Evolutionary conservation across 2,329 filamentous ascomycete species (phyloP), one percentile per base, ranked within the genome.

Genomic region (Ascochyta viciae-villosae): DNA sequence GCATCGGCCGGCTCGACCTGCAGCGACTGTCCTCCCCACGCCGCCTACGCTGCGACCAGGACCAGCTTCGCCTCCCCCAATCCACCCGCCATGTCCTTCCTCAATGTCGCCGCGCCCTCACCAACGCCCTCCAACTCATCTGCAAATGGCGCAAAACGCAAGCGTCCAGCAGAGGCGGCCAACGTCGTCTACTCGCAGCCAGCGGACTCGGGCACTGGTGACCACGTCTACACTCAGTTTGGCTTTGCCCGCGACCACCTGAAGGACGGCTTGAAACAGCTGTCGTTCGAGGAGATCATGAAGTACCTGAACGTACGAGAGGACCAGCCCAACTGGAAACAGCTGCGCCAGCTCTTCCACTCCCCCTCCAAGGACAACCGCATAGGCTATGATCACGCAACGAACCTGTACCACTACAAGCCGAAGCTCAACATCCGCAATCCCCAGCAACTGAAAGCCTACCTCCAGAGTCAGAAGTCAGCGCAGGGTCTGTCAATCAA

Each of bases 191-290:
- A 88, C 77, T 93, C 90, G 52, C 91, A 93, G 78, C 90, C 90
- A 19, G 84, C 85, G 62, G 87, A 89, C 69, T 91, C 87, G 15
- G 89, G 88, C 71, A 90, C 88, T 48, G 92, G 92, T 64, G 83
- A 83, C 57, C 89, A 94, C 75, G 87, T 95, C 74, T 88, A 92
- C 80, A 96, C 92, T 12, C 91, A 96, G 75, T 88, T 97, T 73
- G 86, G 89, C 54, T 96, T 92, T 77, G 91, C 92, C 19, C 88
- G 96, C 73, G 87, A 93, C 60, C 56, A 67, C 29, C 62, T 74
- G 52, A 70, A 67, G 41, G 88, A 88, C 72, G 87, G 89, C 72
- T 85, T 85, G 55, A 58, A 87, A 58, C 79, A 89, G 51, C 85
- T 92, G 73, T 85, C 83, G 33, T 89, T 96, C 56, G 80, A 85